Base-by-base conservation (phyloP, 139 green algal species). In the Coelastrella sp. region DNA sequence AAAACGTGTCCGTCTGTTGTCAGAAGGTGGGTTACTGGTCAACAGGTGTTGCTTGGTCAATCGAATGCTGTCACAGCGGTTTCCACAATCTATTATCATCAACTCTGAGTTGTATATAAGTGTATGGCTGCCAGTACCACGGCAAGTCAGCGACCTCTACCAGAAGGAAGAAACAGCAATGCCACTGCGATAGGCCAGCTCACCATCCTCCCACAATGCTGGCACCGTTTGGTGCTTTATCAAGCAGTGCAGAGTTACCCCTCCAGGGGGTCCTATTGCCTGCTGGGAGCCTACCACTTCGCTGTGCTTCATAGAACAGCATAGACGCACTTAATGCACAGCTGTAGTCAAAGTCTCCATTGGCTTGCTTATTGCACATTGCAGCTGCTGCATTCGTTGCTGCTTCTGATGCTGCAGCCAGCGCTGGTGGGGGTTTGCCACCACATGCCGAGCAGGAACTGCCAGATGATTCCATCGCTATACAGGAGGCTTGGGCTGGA, bases 271-370 rank as follows among this genome's bases (percentile, higher is more conserved):
- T 79, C 27, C 89, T 85, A 78, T 93, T 94, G 65, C 83, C 68
- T 22, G 88, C 35, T 19, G 92, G 92, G 59, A 96, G 91, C 78
- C 86, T 88, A 14, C 94, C 91, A 60, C 78, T 90, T 57, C 94
- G 92, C 78, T 96, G 94, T 9, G 93, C 91, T 79, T 95, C 89
- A 76, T 94, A 94, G 89, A 96, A 96, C 57, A 94, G 73, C 25
- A 94, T 78, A 15, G 83, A 89, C 17, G 85, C 79, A 10, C 80
- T 85, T 66, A 93, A 63, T 3, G 91, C 87, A 27, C 79, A 87
- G 72, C 63, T 78, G 24, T 94, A 94, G 76, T 94, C 87, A 70
- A 89, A 91, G 22, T 91, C 88, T 24, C 81, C 73, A 58, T 68
- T 58, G 19, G 58, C 73, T 14, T 61, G 73, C 6, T 25, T 19